Conservation (phyloP, 1,284 basidiomycete genomes). For the Thecaphora thlaspeos region DNA sequence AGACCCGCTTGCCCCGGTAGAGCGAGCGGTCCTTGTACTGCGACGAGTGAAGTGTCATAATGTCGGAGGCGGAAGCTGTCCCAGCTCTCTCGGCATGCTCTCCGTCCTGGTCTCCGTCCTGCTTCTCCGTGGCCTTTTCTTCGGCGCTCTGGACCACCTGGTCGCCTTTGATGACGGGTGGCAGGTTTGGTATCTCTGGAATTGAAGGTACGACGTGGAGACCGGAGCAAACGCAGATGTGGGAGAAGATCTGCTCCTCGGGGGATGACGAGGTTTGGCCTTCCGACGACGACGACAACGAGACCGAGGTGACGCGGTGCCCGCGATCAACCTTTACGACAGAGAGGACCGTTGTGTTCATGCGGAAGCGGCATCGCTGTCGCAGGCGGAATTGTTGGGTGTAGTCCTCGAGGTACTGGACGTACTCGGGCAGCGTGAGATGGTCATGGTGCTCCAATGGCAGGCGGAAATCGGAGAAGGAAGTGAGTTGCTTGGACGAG, state of each 20-base stretch:
- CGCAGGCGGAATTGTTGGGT: slow-evolving; percentile 61
- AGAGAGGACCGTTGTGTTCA: slow-evolving; percentile 30
- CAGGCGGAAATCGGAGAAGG: slow-evolving; percentile 68
- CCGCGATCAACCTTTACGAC: slow-evolving; percentile 24
- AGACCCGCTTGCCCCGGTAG: slow-evolving; percentile 38
- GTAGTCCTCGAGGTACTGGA: slow-evolving; percentile 66
- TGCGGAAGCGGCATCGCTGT: slow-evolving; percentile 39
- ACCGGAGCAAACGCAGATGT: slow-evolving; percentile 42
- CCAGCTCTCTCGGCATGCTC: background rate
- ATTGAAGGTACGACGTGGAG: slow-evolving; percentile 40
- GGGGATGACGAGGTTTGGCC: background rate
- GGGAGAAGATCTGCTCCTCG: slow-evolving; percentile 27
- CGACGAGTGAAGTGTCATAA: slow-evolving; percentile 41
- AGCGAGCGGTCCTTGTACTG: slow-evolving; percentile 43
- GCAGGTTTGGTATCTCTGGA: slow-evolving; percentile 37
- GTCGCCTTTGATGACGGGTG: slow-evolving; percentile 21
- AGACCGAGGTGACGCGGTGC: slow-evolving; percentile 18
- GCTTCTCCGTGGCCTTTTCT: background rate
- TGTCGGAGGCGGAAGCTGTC: slow-evolving; percentile 28
- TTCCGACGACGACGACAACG: too few species aligned
- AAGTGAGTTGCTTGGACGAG: slow-evolving; percentile 67
- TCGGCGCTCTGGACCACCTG: slow-evolving; percentile 4
- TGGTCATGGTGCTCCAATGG: slow-evolving; percentile 65
- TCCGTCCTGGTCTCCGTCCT: background rate
- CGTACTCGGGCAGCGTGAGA: slow-evolving; percentile 65